Base-by-base conservation (phyloP, 2,329 filamentous ascomycete genomes). In the Knufia fluminis region DNA sequence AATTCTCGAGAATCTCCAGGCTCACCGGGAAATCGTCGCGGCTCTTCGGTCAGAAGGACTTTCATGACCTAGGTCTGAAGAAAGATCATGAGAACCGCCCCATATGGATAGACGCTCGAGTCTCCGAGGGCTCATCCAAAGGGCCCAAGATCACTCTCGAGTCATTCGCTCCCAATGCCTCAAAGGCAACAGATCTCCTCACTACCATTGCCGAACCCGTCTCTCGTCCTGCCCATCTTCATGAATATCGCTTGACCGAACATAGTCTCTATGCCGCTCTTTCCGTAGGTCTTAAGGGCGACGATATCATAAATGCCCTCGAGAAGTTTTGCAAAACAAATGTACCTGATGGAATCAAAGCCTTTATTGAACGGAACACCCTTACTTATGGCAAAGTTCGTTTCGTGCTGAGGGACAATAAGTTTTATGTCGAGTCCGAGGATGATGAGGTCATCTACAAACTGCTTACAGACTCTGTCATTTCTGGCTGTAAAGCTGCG, bases 221-320 rank as follows among this genome's bases (percentile, higher is more conserved):
- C 52, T 96, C 90, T 31, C 82, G 91, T 52, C 91, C 92, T 51
- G 85, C 82, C 3, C 91, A 89, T 62, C 79, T 97, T 55, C 92
- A 97, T 71, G 91, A 98, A 68, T 97, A 97, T 67, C 79, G 83
- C 49, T 77, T 98, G 60, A 96, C 89, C 1, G 82, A 86, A 20
- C 90, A 97, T 68, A 95, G 88, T 67, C 74, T 98, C 48, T 96
- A 97, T 67, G 91, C 92, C 24, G 92, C 92, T 35, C 87, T 97
- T 3, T 95, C 89, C 4, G 89, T 97, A 52, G 92, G 92, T n/a
- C 71, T 97, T 52, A 83, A 86, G 46, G 87, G 88, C 17, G 75
- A 85, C 46, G 90, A 97, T 65, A 96, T 97, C 55, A 88, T 97
- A 60, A 83, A 83, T 57, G 87, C 89, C 32, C 74, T 97, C 45